Conservation (phyloP, 768 basidiomycete species). For the Hemileccinum impolitum region DNA sequence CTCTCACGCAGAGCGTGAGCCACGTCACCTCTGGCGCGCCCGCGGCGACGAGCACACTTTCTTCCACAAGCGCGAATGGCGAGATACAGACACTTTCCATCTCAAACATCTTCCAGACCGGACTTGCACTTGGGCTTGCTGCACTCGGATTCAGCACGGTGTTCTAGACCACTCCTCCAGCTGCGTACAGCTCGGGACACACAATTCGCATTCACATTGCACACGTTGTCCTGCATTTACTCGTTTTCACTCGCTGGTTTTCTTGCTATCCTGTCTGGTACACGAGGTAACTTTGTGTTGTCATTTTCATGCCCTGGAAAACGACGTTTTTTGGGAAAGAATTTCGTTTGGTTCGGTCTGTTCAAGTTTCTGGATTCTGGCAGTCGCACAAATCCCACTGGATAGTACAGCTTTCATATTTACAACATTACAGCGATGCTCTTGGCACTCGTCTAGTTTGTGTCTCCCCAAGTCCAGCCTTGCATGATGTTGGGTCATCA, state of each 20-base stretch:
- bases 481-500: neutral
- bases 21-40: neutral
- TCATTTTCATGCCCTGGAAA: neutral
- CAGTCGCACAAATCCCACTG: too few species aligned
- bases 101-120: slow-evolving; percentile 12
- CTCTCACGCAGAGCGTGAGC: neutral
- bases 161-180: slow-evolving; percentile 11
- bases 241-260: neutral
- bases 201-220: neutral
- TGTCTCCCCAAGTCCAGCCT: neutral
- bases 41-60: neutral
- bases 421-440: slow-evolving; percentile 1
- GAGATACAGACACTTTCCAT: slow-evolving; percentile 3
- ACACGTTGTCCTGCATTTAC: neutral
- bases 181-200: neutral
- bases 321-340: too few species aligned
- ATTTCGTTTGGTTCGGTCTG: neutral
- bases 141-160: slow-evolving; percentile 16
- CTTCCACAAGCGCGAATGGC: slow-evolving; percentile 4
- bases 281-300: neutral
- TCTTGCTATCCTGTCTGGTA: neutral
- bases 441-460: neutral
- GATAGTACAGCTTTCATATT: too few species aligned
- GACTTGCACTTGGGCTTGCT: slow-evolving; percentile 17
- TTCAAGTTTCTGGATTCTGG: neutral